A percentile compares a stretch with the other conserved stretches of the same genome.
Conservation (phyloP, 148 eudicot genomes). For the Vaccinium macrocarpon region DNA sequence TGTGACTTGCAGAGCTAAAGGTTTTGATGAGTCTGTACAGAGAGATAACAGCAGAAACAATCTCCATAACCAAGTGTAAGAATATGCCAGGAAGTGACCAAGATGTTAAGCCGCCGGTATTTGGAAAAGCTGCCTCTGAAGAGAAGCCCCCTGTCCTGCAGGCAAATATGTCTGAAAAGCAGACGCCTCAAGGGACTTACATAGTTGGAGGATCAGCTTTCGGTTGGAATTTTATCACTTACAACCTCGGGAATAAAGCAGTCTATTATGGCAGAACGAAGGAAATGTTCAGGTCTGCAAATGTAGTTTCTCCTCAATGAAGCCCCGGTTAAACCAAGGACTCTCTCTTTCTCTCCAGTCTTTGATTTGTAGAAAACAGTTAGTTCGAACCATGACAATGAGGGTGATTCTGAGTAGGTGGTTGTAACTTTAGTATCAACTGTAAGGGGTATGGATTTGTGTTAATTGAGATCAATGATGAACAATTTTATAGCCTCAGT, state of each 20-base stretch:
- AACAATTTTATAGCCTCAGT: background rate
- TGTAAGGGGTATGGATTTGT: background rate
- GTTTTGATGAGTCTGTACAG: conserved; percentile 52
- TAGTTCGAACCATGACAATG: background rate
- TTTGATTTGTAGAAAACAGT: background rate
- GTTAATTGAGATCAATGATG: background rate
- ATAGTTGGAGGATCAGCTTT: conserved; percentile 88
- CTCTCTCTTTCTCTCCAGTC: background rate
- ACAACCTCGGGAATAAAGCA: conserved; percentile 32
- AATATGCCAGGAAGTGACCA: conserved; percentile 22
- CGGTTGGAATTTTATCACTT: conserved; percentile 93
- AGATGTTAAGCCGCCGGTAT: conserved; percentile 23
- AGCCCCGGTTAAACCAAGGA: conserved; percentile 3
- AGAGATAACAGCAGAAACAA: conserved; percentile 39
- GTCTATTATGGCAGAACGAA: conserved; percentile 85
- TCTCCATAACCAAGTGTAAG: conserved; percentile 29
- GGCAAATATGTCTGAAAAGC: conserved; percentile 28
- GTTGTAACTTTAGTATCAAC: background rate
- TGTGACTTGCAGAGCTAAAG: conserved; percentile 51
- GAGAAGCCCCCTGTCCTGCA: conserved; percentile 34
- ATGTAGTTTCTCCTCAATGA: conserved; percentile 17
- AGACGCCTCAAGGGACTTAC: conserved; percentile 47
- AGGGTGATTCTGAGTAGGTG: background rate
- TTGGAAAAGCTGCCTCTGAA: conserved; percentile 12
- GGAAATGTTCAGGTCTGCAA: conserved; percentile 66